A percentile compares a stretch with the other conserved stretches of the same genome.
These are phyloP conservation scores for Colletotrichum sp. DNA, from an alignment of 2,329 filamentous ascomycete species.

Conservation along the genomic window DNA sequence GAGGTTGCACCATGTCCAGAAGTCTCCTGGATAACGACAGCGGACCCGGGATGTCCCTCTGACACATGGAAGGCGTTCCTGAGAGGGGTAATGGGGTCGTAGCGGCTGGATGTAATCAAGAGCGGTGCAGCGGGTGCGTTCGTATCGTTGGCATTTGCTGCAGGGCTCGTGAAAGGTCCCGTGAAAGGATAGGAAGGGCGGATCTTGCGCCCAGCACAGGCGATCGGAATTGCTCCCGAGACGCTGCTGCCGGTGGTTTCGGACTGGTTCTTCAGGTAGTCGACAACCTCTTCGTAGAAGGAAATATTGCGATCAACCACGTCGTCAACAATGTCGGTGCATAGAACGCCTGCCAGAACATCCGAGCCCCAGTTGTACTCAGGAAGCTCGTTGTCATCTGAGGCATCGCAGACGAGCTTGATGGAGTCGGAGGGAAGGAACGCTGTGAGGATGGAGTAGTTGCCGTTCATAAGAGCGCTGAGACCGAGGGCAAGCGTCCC, in stretches of 20 bases:
- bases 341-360: constrained; percentile 31
- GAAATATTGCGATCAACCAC: background rate
- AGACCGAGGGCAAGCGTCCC: constrained; percentile 19
- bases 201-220: constrained; percentile 34
- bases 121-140: constrained; percentile 37
- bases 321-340: constrained; percentile 31
- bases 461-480: constrained; percentile 26
- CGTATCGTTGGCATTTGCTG: background rate
- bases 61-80: constrained; percentile 29
- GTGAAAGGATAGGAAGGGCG: constrained; percentile 35
- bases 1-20: constrained; percentile 21
- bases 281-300: constrained; percentile 18
- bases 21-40: background rate
- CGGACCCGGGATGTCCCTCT: constrained; percentile 14
- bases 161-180: constrained; percentile 19
- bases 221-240: constrained; percentile 31
- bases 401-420: background rate
- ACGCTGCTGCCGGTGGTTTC: constrained; percentile 23
- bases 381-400: background rate
- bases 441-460: constrained; percentile 21
- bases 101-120: constrained; percentile 38
- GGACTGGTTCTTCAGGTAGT: constrained; percentile 16
- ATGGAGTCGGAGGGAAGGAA: background rate
- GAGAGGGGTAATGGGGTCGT: constrained; percentile 45
- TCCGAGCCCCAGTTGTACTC: constrained; percentile 21